phyloP scores from a whole-genome alignment of 1,284 basidiomycete species.

The Cryptococcus floricola region DNA sequence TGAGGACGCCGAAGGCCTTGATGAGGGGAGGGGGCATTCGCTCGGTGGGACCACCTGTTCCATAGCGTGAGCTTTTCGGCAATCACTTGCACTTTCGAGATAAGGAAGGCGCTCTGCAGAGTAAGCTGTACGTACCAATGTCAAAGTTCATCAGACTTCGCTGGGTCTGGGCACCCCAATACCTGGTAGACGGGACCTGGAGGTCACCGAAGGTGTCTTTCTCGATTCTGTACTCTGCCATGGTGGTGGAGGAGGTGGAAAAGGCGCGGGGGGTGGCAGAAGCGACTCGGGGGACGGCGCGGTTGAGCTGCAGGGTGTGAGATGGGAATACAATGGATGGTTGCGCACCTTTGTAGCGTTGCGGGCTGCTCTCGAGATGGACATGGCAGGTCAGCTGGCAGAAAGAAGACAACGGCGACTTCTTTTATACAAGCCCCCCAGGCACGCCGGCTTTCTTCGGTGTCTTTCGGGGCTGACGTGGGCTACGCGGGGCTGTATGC shows the following conservation, averaged over 20 bases:
- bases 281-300: background rate
- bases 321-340: no score
- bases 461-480: background rate
- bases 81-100: background rate
- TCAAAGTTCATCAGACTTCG: constrained; percentile 98
- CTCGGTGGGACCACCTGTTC: constrained; percentile 68
- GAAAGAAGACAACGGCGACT: constrained; percentile 1
- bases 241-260: constrained; percentile 26
- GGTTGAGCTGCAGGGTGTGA: constrained; percentile 6
- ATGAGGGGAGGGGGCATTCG: constrained; percentile 90
- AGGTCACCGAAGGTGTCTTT: constrained; percentile 55
- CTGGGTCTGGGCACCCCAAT: constrained; percentile 99
- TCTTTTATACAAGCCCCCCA: background rate
- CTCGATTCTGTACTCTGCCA: constrained; percentile 45
- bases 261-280: constrained; percentile 17
- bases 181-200: constrained; percentile 86
- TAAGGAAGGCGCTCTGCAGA: background rate
- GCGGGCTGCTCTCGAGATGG: background rate
- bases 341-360: constrained; percentile 6
- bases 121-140: constrained; percentile 61
- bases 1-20: constrained; percentile 96
- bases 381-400: background rate
- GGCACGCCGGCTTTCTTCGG: constrained; percentile 1
- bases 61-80: background rate
- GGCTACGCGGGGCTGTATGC: no score